Evolutionary conservation across 352 stramenopile genomes (phyloP).

Genomic region (Thalassiosira sp.): DNA sequence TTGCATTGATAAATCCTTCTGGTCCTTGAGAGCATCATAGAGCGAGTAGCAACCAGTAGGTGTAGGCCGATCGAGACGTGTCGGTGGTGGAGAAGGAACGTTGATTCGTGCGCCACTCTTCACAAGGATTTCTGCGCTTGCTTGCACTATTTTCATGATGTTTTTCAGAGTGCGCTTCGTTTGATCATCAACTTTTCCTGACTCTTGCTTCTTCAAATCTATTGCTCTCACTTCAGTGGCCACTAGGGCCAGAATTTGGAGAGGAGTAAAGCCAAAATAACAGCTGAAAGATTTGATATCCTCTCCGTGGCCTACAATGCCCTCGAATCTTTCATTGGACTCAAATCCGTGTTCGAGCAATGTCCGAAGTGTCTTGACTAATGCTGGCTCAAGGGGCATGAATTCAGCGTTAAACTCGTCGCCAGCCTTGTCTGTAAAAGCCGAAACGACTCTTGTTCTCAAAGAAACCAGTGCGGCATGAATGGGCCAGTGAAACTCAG

Average conservation of each 20-base stretch:
- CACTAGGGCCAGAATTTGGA: slow-evolving; percentile 66
- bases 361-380: slow-evolving; percentile 27
- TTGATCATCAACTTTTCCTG: slow-evolving; percentile 19
- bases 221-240: slow-evolving; percentile 45
- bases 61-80: slow-evolving; percentile 33
- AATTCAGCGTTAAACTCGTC: slow-evolving; percentile 13
- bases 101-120: slow-evolving; percentile 61
- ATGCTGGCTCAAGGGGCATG: slow-evolving; percentile 4
- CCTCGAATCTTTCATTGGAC: slow-evolving; percentile 74
- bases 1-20: slow-evolving; percentile 4
- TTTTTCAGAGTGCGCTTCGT: slow-evolving; percentile 17
- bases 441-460: slow-evolving; percentile 27
- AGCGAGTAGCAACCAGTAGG: slow-evolving; percentile 30
- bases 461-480: slow-evolving; percentile 62
- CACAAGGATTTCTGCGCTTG: slow-evolving; percentile 51
- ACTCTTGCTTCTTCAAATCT: slow-evolving; percentile 16
- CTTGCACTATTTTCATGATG: slow-evolving; percentile 39
- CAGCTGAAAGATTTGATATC: slow-evolving; percentile 33
- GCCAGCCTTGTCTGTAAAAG: slow-evolving; percentile 4
- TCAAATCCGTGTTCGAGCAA: slow-evolving; percentile 66
- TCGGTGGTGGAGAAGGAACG: slow-evolving; percentile 49
- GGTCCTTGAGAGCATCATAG: slow-evolving; percentile 16
- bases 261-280: slow-evolving; percentile 71
- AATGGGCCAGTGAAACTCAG: slow-evolving; percentile 70
- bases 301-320: slow-evolving; percentile 41